A percentile compares a stretch with the other conserved stretches of the same genome.
Evolutionary conservation across 257 asterid species (phyloP).

Genomic region (Prunella vulgaris): DNA sequence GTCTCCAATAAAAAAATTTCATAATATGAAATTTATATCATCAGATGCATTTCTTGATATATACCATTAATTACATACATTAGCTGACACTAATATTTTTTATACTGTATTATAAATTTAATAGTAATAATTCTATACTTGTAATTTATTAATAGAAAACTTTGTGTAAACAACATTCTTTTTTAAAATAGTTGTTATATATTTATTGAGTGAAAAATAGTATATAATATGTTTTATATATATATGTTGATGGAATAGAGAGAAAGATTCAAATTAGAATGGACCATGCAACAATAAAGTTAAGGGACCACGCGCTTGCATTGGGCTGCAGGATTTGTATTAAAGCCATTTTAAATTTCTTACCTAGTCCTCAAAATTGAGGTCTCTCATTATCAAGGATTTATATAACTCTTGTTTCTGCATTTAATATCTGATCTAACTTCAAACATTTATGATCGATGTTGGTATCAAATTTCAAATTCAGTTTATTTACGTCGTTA

Average conservation of each 20-base stretch:
- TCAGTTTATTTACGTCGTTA: background rate
- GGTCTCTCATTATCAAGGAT: background rate
- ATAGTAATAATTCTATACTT: too few relatives aligned
- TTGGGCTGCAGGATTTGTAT: background rate
- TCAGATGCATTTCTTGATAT: too few relatives aligned
- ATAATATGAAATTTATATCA: too few relatives aligned
- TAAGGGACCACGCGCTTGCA: slow-evolving; percentile 30
- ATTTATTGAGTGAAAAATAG: background rate
- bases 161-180: too few relatives aligned
- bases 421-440: background rate
- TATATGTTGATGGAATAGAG: background rate
- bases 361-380: background rate
- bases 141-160: too few relatives aligned
- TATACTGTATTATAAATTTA: too few relatives aligned
- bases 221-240: too few relatives aligned
- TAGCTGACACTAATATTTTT: too few relatives aligned
- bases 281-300: slow-evolving; percentile 19
- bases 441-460: background rate
- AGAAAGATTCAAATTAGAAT: background rate
- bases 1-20: too few relatives aligned
- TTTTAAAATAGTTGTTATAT: too few relatives aligned
- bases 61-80: too few relatives aligned
- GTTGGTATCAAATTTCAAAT: background rate
- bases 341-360: background rate
- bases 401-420: background rate